Conservation (phyloP, 2,329 filamentous ascomycete genomes). For the Fusarium succisae region DNA sequence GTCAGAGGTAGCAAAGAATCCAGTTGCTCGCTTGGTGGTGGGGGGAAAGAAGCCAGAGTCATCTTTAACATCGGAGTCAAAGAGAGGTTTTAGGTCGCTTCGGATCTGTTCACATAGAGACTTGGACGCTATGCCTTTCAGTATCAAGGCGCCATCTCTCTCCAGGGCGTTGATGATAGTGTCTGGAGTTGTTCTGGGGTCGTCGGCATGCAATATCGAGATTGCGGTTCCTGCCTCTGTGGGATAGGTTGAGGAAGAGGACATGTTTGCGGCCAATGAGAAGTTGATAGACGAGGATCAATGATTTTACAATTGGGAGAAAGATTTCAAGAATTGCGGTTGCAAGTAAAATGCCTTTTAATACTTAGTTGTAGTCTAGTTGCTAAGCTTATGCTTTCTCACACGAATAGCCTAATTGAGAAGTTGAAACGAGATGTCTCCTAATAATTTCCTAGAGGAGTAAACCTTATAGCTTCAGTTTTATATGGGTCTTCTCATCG, state of each 20-base stretch:
- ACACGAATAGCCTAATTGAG: neutral
- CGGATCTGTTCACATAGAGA: fast-evolving
- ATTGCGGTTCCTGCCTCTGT: neutral
- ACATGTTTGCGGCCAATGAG: fast-evolving
- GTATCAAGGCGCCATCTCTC: fast-evolving
- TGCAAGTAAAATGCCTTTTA: fast-evolving
- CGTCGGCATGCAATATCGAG: neutral
- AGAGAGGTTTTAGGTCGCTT: fast-evolving
- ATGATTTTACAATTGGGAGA: fast-evolving
- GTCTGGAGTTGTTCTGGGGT: neutral
- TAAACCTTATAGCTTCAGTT: too few relatives aligned
- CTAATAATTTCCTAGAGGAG: too few relatives aligned
- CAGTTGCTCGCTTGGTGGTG: neutral
- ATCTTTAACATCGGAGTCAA: neutral
- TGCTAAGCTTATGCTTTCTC: neutral
- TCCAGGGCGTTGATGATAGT: neutral
- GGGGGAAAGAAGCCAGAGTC: neutral
- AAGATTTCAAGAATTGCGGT: fast-evolving
- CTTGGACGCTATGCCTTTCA: neutral
- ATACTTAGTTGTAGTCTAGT: neutral
- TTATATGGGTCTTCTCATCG: neutral
- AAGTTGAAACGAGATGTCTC: too few relatives aligned
- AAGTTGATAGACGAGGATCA: fast-evolving
- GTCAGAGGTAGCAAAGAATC: neutral
- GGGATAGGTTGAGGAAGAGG: neutral